A percentile compares a stretch with the other conserved stretches of the same genome.
phyloP scores from a whole-genome alignment of 1,284 basidiomycete species.

The Cyathus pygmaeus region DNA sequence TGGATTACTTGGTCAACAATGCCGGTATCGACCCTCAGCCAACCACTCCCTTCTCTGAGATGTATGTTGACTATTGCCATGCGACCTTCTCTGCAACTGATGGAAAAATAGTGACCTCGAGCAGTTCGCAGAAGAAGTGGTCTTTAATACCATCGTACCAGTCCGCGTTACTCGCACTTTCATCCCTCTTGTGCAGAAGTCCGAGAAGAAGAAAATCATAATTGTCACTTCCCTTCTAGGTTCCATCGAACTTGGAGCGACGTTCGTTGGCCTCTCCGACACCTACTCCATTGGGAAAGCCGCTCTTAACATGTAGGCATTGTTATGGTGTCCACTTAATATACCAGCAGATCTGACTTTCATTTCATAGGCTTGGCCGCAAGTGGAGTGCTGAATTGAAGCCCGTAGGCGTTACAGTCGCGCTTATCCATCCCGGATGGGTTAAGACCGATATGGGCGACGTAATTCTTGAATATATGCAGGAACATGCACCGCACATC shows the following conservation, averaged over 20 bases:
- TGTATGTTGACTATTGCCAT: slow-evolving; percentile 13
- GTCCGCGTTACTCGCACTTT: slow-evolving; percentile 21
- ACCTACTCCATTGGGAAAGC: slow-evolving; percentile 25
- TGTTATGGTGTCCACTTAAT: too few species aligned
- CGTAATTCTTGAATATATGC: slow-evolving; percentile 20
- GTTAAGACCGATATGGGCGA: slow-evolving; percentile 19
- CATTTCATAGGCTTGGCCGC: slow-evolving; percentile 16
- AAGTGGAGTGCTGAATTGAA: slow-evolving; percentile 25
- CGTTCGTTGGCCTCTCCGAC: slow-evolving; percentile 16
- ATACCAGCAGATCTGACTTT: too few species aligned
- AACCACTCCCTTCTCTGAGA: slow-evolving; percentile 20
- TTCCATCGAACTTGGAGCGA: slow-evolving; percentile 20
- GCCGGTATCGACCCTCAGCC: slow-evolving; percentile 25
- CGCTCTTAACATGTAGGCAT: slow-evolving; percentile 23
- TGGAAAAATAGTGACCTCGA: slow-evolving; percentile 18
- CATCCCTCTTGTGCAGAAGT: slow-evolving; percentile 25
- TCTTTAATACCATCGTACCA: slow-evolving; percentile 22
- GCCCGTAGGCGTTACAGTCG: slow-evolving; percentile 18
- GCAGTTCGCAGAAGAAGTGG: slow-evolving; percentile 20
- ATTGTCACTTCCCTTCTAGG: slow-evolving; percentile 25
- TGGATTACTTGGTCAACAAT: slow-evolving; percentile 30
- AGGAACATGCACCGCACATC: slow-evolving; percentile 15
- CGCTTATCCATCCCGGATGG: slow-evolving; percentile 18
- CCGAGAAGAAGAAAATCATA: slow-evolving; percentile 23
- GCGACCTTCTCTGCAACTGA: neutral